Evolutionary conservation across 768 basidiomycete species (phyloP).

Genomic region (Amanita pseudoporphyria): DNA sequence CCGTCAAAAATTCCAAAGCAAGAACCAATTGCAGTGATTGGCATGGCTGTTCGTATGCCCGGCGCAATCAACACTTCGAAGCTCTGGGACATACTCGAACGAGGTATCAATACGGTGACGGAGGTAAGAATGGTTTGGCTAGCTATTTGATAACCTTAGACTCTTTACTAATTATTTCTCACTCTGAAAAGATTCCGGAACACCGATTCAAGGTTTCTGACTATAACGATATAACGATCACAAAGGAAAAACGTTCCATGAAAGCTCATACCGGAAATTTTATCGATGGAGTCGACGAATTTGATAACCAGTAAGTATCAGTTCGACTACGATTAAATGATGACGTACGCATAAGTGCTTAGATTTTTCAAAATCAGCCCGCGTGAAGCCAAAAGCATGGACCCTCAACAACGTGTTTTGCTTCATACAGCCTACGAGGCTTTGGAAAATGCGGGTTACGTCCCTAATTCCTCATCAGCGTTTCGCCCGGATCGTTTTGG

Average conservation of each 20-base stretch:
- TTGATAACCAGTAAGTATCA: conserved; percentile 42
- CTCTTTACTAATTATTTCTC: conserved; percentile 1
- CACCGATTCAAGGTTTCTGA: conserved; percentile 42
- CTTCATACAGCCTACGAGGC: conserved; percentile 61
- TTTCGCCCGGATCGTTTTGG: conserved; percentile 49
- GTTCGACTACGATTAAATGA: neutral
- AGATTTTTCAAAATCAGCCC: conserved; percentile 67
- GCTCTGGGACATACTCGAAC: conserved; percentile 52
- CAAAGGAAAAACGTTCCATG: conserved; percentile 29
- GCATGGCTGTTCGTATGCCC: conserved; percentile 58
- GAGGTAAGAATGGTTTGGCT: conserved; percentile 37
- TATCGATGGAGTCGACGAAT: conserved; percentile 42
- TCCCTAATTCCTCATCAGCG: conserved; percentile 44
- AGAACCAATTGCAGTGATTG: conserved; percentile 59
- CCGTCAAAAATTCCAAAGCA: conserved; percentile 23
- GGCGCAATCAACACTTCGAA: conserved; percentile 37
- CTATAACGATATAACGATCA: conserved; percentile 21
- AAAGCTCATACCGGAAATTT: conserved; percentile 57
- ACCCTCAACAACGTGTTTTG: conserved; percentile 65
- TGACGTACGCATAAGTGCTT: neutral
- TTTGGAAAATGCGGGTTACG: conserved; percentile 61
- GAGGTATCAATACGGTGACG: conserved; percentile 45
- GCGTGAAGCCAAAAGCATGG: conserved; percentile 67
- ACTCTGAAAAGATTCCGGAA: conserved; percentile 42
- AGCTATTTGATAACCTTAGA: neutral